These are phyloP conservation scores for Coniochaeta sp. DNA, from an alignment of 2,329 filamentous ascomycete genomes.

Conservation along the genomic window DNA sequence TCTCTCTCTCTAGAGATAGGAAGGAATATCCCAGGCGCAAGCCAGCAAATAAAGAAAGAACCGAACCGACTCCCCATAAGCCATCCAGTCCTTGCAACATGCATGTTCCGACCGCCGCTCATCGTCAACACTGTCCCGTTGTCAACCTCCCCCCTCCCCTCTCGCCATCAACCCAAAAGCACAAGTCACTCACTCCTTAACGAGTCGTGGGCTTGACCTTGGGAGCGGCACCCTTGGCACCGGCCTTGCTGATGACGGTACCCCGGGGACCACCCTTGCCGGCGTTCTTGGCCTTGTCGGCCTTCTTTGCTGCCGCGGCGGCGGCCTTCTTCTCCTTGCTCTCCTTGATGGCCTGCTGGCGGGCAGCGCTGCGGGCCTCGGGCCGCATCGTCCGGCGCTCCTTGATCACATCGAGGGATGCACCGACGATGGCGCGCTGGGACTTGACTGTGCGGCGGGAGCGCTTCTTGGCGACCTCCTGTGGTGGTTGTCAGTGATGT, in stretches of 20 bases:
- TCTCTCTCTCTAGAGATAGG: background rate
- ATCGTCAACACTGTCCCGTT: no score
- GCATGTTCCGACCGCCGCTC: background rate
- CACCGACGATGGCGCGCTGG: conserved; percentile 98
- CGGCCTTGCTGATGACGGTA: conserved; percentile 92
- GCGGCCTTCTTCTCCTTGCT: conserved; percentile 98
- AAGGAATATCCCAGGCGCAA: background rate
- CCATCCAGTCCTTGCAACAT: conserved; percentile 1
- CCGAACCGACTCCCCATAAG: conserved; percentile 13
- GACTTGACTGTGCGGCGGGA: conserved; percentile 96
- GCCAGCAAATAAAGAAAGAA: conserved; percentile 1
- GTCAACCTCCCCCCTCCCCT: conserved; percentile 7
- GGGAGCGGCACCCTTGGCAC: conserved; percentile 78
- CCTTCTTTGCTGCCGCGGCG: conserved; percentile 88
- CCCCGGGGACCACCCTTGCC: conserved; percentile 65
- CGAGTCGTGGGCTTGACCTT: conserved; percentile 85
- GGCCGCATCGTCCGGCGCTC: conserved; percentile 93
- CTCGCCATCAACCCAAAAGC: conserved; percentile 13
- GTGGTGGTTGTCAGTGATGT: conserved; percentile 34
- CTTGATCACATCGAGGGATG: conserved; percentile 99
- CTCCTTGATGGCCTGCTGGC: conserved; percentile 86
- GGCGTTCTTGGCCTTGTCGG: conserved; percentile 92
- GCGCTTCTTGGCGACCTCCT: conserved; percentile 99
- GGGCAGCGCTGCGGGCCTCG: conserved; percentile 89
- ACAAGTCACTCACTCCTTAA: conserved; percentile 40